Percentiles rank a stretch among this genome's conserved stretches.
Evolutionary conservation across 208 protist species (phyloP).

Genomic region (Trypanosomatidae sp.): DNA sequence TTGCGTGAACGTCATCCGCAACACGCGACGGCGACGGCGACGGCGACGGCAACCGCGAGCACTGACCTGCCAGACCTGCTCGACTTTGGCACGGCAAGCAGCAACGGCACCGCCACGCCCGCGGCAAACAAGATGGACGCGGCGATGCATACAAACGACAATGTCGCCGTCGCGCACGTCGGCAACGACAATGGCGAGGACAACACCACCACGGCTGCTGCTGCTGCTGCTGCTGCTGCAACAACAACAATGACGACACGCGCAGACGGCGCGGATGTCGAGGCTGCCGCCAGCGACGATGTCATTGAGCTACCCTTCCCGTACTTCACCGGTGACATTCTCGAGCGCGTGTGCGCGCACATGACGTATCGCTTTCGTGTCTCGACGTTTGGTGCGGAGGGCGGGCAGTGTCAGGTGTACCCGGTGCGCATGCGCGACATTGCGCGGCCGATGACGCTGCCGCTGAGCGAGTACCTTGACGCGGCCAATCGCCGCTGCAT

Average conservation of each 20-base stretch:
- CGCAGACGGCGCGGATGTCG: no score
- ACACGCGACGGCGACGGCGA: constrained; percentile 1
- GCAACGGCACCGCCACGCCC: no score
- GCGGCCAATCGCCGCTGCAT: constrained; percentile 41
- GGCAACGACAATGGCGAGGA: no score
- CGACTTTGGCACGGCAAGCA: no score
- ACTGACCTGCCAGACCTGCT: no score
- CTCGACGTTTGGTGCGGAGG: constrained; percentile 17
- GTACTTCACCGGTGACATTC: constrained; percentile 43
- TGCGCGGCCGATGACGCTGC: constrained; percentile 59
- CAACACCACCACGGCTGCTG: no score
- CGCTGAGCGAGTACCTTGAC: constrained; percentile 64
- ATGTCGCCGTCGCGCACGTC: no score
- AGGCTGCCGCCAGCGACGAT: constrained; percentile 1
- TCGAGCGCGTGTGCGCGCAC: constrained; percentile 55
- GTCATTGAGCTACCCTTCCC: constrained; percentile 55
- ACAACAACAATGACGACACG: no score
- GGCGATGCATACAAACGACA: neutral
- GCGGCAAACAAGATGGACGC: no score
- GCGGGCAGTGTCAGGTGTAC: constrained; percentile 23
- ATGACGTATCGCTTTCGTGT: constrained; percentile 59
- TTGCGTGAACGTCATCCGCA: no score
- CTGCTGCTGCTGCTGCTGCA: neutral
- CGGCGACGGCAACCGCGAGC: neutral
- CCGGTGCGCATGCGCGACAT: constrained; percentile 32